Percentiles rank a stretch among this genome's conserved stretches.
phyloP scores from a whole-genome alignment of 164 flowering plant genomes.

The Aristolochia californica region DNA sequence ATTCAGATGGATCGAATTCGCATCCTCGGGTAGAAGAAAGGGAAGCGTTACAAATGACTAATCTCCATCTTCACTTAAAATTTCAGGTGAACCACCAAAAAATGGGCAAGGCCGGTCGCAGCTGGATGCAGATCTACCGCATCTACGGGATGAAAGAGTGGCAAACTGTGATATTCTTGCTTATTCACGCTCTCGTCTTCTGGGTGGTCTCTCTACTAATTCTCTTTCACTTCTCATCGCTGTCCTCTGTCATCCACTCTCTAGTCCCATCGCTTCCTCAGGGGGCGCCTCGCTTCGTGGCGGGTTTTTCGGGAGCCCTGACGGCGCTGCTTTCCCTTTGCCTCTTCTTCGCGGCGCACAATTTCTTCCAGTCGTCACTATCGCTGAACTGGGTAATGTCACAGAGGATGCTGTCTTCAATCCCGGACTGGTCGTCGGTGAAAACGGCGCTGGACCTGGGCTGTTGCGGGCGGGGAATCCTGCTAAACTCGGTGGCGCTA shows the following conservation, averaged over 20 bases:
- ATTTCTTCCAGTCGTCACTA: constrained; percentile 71
- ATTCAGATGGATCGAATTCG: too few species aligned
- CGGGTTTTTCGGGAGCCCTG: constrained; percentile 72
- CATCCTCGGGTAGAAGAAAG: too few species aligned
- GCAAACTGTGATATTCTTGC: constrained; percentile 60
- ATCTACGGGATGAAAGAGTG: constrained; percentile 86
- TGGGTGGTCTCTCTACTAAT: constrained; percentile 40
- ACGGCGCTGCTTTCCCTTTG: constrained; percentile 66
- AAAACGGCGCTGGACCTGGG: constrained; percentile 62
- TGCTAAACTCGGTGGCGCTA: constrained; percentile 79
- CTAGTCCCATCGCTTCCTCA: constrained; percentile 25
- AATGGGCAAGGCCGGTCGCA: background rate
- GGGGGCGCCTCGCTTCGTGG: constrained; percentile 49
- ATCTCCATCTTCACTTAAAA: too few species aligned
- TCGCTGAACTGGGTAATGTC: constrained; percentile 77
- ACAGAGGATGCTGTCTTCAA: constrained; percentile 56
- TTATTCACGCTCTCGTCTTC: constrained; percentile 53
- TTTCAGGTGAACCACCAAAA: background rate
- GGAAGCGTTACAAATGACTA: too few species aligned
- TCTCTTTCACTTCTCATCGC: constrained; percentile 52
- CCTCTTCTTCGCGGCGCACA: constrained; percentile 69
- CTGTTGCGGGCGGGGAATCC: constrained; percentile 87
- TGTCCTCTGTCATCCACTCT: constrained; percentile 18
- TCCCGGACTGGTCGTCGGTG: constrained; percentile 79
- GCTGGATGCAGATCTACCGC: constrained; percentile 88